Conservation (phyloP, 139 green algal genomes). For the Raphidocelis subcapitata region DNA sequence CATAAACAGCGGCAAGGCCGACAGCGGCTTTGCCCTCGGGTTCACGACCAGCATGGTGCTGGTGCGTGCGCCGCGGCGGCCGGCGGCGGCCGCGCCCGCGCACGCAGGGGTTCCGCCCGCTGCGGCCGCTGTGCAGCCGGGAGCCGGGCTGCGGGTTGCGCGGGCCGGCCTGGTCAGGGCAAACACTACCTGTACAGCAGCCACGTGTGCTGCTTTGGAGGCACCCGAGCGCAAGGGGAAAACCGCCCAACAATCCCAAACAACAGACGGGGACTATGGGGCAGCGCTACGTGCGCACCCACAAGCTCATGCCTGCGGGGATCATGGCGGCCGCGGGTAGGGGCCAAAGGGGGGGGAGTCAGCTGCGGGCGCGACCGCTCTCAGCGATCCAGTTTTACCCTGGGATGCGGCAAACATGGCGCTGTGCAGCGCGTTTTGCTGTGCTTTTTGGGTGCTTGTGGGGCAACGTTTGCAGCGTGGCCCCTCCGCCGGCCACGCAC, state of each 20-base stretch:
- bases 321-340: slow-evolving; percentile 13
- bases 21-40: neutral
- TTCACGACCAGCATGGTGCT: neutral
- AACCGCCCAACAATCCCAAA: neutral
- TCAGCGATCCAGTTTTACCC: slow-evolving; percentile 10
- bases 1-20: slow-evolving; percentile 5
- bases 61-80: neutral
- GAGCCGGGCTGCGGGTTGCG: neutral
- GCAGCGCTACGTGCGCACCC: neutral
- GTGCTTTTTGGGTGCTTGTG: neutral
- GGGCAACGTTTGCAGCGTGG: neutral
- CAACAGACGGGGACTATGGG: slow-evolving; percentile 17
- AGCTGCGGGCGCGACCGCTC: slow-evolving; percentile 9
- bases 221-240: slow-evolving; percentile 7
- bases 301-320: slow-evolving; percentile 21
- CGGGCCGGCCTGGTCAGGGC: neutral
- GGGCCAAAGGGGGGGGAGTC: neutral
- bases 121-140: neutral
- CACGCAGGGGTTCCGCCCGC: neutral
- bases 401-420: neutral
- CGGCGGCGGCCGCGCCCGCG: neutral
- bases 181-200: neutral
- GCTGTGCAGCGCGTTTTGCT: neutral
- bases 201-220: neutral
- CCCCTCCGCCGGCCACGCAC: neutral